Percentiles rank a stretch among this genome's conserved stretches.
phyloP scores from a whole-genome alignment of 2,329 filamentous ascomycete species.

The Knufia petricola region DNA sequence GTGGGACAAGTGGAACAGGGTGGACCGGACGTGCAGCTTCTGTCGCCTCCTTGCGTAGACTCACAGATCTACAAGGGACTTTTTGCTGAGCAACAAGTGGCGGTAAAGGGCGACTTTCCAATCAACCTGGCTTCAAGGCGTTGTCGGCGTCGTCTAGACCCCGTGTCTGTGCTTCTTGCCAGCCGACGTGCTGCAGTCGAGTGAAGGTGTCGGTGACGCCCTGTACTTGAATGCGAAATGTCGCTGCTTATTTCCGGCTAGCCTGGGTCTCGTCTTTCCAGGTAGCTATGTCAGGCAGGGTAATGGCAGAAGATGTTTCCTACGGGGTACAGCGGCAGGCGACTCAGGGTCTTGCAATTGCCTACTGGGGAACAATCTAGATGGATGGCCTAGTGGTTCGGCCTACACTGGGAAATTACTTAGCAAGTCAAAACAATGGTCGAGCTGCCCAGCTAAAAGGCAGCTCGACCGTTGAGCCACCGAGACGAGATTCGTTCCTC shows the following conservation, averaged over 20 bases:
- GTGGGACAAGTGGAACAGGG: neutral
- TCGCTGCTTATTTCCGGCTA: conserved; percentile 1
- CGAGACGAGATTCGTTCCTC: too few species aligned
- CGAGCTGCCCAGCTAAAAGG: too few species aligned
- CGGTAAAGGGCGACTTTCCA: conserved; percentile 17
- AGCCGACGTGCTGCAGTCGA: neutral
- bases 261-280: neutral
- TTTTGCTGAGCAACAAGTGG: conserved; percentile 13
- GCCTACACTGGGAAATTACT: too few species aligned
- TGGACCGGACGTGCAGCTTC: conserved; percentile 7
- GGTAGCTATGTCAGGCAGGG: conserved; percentile 2
- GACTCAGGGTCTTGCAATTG: conserved; percentile 3
- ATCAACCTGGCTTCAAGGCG: neutral
- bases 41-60: conserved; percentile 19
- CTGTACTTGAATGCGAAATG: neutral
- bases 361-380: neutral
- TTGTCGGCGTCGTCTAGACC: conserved; percentile 1
- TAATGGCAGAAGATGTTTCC: neutral
- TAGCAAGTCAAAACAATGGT: too few species aligned
- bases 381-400: neutral
- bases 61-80: neutral
- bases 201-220: neutral
- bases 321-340: neutral
- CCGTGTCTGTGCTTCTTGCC: neutral
- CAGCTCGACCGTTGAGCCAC: too few species aligned